Base-by-base conservation (phyloP, 2,329 filamentous ascomycete species). In the Bipolaris victoriae region DNA sequence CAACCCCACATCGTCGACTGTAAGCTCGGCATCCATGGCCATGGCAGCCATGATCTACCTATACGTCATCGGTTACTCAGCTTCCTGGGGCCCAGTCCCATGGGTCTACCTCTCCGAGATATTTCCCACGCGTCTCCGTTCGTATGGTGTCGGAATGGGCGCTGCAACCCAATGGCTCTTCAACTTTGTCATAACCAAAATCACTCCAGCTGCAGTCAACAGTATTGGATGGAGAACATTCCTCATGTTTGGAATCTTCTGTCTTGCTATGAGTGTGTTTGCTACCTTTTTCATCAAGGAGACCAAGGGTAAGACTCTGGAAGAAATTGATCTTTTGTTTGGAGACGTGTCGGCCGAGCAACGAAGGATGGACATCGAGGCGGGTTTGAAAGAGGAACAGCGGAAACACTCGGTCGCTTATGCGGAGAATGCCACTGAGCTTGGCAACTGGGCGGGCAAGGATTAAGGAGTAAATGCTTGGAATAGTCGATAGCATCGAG, bases 71-170 rank as follows among this genome's bases (percentile, higher is more conserved):
- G 87, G 88, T 73, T 92, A 92, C 77, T 90, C 87, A 0, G 88
- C 79, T 2, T 77, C 84, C 0, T 90, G 88, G 88, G 90, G 90
- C 69, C 88, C 88, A 1, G 90, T 87, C 0, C 89, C 89, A 0
- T 92, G 90, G 90, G 88, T 92, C 20, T 78, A 90, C 69, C 90
- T 90, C 79, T 75, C 72, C 0, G 89, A 92, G 74, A 91, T 92
- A 81, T 92, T 91, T 74, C 85, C 89, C 66, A 84, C 86, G 62
- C 88, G 88, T 76, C 86, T 86, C 15, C 83, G 88, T 15, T 70
- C 66, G 0, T 58, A 92, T 0, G 89, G 88, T 1, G 89, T 92
- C 70, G 89, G 90, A 9, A 88, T 83, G 36, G 90, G 90, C 0
- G 85, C 88, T 0, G 86, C 86, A 2, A 88, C 84, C 76, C 90